phyloP scores from a whole-genome alignment of 192 early-diverging fungal species.

The Allomyces macrogynus region DNA sequence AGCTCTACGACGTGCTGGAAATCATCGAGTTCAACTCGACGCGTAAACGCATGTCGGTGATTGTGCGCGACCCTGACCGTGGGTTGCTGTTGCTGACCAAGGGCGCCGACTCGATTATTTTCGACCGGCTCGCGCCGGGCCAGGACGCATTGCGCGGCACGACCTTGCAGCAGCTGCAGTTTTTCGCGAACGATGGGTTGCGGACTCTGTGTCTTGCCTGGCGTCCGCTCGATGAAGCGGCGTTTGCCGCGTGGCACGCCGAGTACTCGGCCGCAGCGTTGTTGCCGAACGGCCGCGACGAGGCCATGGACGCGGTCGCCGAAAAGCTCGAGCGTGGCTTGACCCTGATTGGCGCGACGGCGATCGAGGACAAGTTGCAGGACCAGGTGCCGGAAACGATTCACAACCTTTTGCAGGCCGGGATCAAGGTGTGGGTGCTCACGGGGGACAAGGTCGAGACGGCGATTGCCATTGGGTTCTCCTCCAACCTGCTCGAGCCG shows the following conservation, averaged over 20 bases:
- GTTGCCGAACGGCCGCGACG: slow-evolving; percentile 58
- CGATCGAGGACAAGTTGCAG: slow-evolving; percentile 93
- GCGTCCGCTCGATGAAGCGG: slow-evolving; percentile 42
- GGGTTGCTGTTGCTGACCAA: slow-evolving; percentile 68
- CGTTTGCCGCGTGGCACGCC: slow-evolving; percentile 47
- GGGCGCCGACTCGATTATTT: slow-evolving; percentile 88
- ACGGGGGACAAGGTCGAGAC: slow-evolving; percentile 97
- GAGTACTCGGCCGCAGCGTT: slow-evolving; percentile 53
- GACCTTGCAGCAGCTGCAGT: slow-evolving; percentile 57
- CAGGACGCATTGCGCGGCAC: slow-evolving; percentile 50
- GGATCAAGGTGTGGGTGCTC: slow-evolving; percentile 90
- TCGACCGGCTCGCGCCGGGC: slow-evolving; percentile 48
- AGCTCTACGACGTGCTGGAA: slow-evolving; percentile 40
- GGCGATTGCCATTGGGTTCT: slow-evolving; percentile 92
- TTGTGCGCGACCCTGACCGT: slow-evolving; percentile 53
- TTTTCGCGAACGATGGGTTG: slow-evolving; percentile 57
- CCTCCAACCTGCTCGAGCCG: slow-evolving; percentile 66
- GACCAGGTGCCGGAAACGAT: slow-evolving; percentile 94
- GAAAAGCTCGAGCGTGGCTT: slow-evolving; percentile 62
- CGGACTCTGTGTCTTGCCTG: slow-evolving; percentile 78
- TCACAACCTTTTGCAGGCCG: slow-evolving; percentile 55
- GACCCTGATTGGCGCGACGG: slow-evolving; percentile 79
- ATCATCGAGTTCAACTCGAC: slow-evolving; percentile 81
- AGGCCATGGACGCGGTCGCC: slow-evolving; percentile 50
- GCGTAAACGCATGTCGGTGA: slow-evolving; percentile 92